Conservation (phyloP, 2,329 filamentous ascomycete genomes). For the Ambrosiella cleistominuta region DNA sequence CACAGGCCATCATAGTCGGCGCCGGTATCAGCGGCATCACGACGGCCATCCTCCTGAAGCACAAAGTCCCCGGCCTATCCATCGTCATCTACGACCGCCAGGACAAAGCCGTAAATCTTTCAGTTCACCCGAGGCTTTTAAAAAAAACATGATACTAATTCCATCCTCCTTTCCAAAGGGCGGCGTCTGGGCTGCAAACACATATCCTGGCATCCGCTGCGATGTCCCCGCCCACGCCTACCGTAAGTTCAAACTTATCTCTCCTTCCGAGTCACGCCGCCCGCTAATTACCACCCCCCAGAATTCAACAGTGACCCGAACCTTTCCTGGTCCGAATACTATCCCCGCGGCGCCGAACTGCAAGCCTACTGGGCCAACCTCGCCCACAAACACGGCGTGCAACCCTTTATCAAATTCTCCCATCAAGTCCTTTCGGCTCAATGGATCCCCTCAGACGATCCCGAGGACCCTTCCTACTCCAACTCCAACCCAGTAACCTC, state of each 20-base stretch:
- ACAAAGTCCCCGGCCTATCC: background rate
- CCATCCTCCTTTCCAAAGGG: background rate
- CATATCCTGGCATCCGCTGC: background rate
- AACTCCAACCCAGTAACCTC: background rate
- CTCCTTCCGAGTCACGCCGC: background rate
- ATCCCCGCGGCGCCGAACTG: background rate
- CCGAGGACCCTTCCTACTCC: background rate
- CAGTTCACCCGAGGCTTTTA: background rate
- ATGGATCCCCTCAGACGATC: background rate
- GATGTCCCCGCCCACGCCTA: background rate
- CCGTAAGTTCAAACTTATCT: background rate
- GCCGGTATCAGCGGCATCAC: background rate
- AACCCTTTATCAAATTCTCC: background rate
- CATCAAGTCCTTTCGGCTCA: background rate
- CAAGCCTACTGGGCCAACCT: background rate
- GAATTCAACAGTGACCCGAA: background rate
- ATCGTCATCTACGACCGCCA: background rate
- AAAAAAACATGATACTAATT: background rate
- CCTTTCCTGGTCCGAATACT: background rate
- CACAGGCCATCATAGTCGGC: background rate
- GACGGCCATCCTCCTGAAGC: background rate
- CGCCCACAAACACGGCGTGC: background rate
- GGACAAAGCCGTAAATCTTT: background rate
- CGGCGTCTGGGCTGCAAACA: background rate
- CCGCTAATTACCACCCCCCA: background rate